Evolutionary conservation across 768 basidiomycete genomes (phyloP).

Genomic region (Tricholoma matsutake): DNA sequence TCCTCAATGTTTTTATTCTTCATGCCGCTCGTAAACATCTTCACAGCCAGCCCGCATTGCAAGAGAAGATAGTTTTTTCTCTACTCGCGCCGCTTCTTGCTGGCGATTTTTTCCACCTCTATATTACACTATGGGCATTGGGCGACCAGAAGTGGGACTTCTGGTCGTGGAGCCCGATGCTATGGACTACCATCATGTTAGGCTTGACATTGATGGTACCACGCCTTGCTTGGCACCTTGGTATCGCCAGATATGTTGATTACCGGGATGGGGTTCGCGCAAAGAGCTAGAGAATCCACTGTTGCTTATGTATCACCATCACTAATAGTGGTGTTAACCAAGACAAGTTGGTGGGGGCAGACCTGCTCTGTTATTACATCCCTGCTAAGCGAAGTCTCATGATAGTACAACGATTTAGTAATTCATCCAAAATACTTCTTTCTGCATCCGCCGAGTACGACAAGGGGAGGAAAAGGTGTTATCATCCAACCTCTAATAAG

Average conservation of each 20-base stretch:
- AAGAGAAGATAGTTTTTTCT: slow-evolving; percentile 67
- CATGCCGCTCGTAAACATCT: slow-evolving; percentile 60
- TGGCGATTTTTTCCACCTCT: slow-evolving; percentile 66
- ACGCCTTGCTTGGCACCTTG: slow-evolving; percentile 70
- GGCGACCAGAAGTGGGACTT: slow-evolving; percentile 69
- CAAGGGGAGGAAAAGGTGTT: background rate
- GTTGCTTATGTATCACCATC: background rate
- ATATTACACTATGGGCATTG: slow-evolving; percentile 69
- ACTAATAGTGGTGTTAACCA: background rate
- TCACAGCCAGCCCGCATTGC: slow-evolving; percentile 52
- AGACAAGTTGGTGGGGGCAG: too few relatives aligned
- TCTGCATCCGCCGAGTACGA: slow-evolving; percentile 1
- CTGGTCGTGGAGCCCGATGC: slow-evolving; percentile 60
- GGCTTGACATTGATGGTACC: slow-evolving; percentile 68
- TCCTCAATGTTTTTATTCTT: slow-evolving; percentile 68
- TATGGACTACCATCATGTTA: slow-evolving; percentile 62
- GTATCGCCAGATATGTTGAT: slow-evolving; percentile 72
- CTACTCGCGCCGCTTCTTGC: slow-evolving; percentile 66
- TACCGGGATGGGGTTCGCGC: slow-evolving; percentile 46
- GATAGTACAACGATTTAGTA: slow-evolving; percentile 4
- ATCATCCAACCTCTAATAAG: slow-evolving; percentile 37
- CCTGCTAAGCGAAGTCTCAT: slow-evolving; percentile 5
- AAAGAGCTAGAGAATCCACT: slow-evolving; percentile 10
- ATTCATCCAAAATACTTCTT: slow-evolving; percentile 10
- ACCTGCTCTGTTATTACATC: slow-evolving; percentile 1